Evolutionary conservation across 768 basidiomycete genomes (phyloP).

Genomic region (Russula compacta): DNA sequence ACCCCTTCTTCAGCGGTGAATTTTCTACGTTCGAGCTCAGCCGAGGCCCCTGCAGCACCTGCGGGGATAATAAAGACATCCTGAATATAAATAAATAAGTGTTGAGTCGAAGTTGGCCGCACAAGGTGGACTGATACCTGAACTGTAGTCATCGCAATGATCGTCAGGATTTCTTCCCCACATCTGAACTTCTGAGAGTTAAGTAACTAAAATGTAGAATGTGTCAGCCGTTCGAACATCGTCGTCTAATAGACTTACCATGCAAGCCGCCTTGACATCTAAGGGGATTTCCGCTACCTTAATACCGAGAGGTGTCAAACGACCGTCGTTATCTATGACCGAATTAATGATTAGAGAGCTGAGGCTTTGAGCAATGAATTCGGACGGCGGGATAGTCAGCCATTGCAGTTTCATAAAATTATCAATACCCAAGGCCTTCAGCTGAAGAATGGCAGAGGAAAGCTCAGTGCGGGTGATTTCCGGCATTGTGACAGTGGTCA

Average conservation of each 20-base stretch:
- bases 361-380: conserved; percentile 75
- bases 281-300: conserved; percentile 91
- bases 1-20: conserved; percentile 99
- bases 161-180: conserved; percentile 91
- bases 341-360: conserved; percentile 75
- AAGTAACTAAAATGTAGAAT: conserved; percentile 51
- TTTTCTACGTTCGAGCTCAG: conserved; percentile 88
- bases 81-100: conserved; percentile 31
- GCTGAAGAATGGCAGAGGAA: conserved; percentile 83
- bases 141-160: conserved; percentile 90
- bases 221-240: background rate
- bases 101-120: background rate
- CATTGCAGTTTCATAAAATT: conserved; percentile 96
- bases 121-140: conserved; percentile 41
- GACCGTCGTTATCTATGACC: conserved; percentile 76
- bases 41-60: conserved; percentile 74
- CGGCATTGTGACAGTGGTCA: conserved; percentile 68
- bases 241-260: conserved; percentile 44
- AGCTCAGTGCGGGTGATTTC: conserved; percentile 90
- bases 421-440: conserved; percentile 92
- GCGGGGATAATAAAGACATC: conserved; percentile 87
- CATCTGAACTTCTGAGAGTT: conserved; percentile 78
- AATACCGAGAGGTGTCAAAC: conserved; percentile 67
- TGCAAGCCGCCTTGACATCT: conserved; percentile 87
- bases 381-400: conserved; percentile 81